phyloP scores from a whole-genome alignment of 106 monocot genomes.

The Dactylorhiza incarnata region DNA sequence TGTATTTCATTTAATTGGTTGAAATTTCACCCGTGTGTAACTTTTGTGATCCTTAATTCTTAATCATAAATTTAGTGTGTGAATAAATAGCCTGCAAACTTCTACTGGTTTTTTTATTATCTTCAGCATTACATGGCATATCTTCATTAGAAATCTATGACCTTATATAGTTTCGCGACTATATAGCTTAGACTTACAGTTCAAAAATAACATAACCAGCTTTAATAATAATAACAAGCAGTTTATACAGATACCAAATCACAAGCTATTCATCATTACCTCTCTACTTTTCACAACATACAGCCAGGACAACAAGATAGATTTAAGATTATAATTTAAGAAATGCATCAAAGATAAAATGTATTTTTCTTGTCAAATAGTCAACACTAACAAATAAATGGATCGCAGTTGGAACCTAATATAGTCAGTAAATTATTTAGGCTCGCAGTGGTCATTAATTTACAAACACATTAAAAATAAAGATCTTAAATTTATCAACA shows the following conservation, averaged over 20 bases:
- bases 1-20: no score
- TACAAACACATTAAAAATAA: neutral
- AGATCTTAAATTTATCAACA: neutral
- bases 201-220: neutral
- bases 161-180: neutral
- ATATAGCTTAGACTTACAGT: neutral
- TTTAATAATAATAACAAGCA: neutral
- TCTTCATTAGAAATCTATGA: neutral
- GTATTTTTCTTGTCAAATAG: neutral
- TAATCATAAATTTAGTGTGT: neutral
- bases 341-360: neutral
- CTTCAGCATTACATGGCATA: neutral
- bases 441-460: neutral
- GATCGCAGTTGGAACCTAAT: neutral
- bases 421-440: neutral
- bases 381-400: neutral
- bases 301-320: neutral
- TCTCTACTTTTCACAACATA: neutral
- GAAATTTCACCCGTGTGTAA: no score
- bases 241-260: neutral
- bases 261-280: neutral
- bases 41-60: neutral
- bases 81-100: neutral
- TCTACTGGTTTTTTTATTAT: neutral
- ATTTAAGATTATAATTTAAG: neutral